A percentile compares a stretch with the other conserved stretches of the same genome.
Evolutionary conservation across 176 grass and related monocot genomes (phyloP).

Genomic region (Oryza glaberrima): DNA sequence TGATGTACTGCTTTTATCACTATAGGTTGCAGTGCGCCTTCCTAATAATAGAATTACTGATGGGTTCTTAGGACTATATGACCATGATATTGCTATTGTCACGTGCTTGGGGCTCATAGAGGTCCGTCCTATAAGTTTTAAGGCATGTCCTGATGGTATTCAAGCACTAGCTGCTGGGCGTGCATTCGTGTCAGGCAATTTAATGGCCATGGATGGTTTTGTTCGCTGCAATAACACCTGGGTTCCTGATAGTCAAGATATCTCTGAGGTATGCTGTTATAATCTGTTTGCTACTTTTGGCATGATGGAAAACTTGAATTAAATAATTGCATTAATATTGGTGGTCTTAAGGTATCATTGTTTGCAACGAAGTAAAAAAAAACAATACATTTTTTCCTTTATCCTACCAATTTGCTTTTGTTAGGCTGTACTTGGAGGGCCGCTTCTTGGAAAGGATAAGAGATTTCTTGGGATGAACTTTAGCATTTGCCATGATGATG

Average conservation of each 20-base stretch:
- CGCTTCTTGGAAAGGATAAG: not conserved
- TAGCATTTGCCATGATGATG: not conserved
- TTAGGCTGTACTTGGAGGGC: slow-evolving; percentile 44
- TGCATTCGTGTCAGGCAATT: slow-evolving; percentile 3
- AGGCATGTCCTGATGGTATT: not conserved
- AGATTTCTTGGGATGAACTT: slow-evolving; percentile 14
- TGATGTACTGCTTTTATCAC: not conserved
- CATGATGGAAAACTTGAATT: too few species aligned
- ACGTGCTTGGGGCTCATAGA: not conserved
- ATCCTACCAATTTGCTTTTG: not conserved
- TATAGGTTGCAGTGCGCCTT: not conserved
- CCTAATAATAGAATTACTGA: not conserved
- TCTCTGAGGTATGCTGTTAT: too few species aligned
- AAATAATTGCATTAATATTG: too few species aligned
- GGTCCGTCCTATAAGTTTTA: not conserved
- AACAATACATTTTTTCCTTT: slow-evolving; percentile 10
- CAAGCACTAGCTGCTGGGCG: not conserved
- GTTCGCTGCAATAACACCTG: not conserved
- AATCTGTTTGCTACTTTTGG: too few species aligned
- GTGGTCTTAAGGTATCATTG: too few species aligned
- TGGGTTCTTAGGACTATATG: not conserved
- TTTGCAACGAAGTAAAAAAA: too few species aligned
- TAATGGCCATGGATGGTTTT: not conserved
- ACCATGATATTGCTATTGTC: not conserved
- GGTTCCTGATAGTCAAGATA: not conserved